phyloP scores from a whole-genome alignment of 805 yeast species.

The Phaffomyces thermotolerans region DNA sequence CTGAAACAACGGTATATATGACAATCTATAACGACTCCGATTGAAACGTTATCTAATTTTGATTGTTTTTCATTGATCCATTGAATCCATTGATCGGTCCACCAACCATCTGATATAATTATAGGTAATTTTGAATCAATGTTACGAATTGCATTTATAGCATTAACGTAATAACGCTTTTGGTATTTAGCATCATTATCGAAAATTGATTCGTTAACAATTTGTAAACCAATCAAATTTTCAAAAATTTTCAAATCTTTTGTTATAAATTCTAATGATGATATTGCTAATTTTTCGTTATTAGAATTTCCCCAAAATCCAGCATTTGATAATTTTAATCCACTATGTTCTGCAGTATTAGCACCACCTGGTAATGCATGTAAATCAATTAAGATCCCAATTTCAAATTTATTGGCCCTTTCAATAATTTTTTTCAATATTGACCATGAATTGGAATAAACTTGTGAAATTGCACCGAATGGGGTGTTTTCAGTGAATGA shows the following conservation, averaged over 20 bases:
- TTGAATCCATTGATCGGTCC: slow-evolving; percentile 69
- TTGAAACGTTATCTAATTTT: slow-evolving; percentile 25
- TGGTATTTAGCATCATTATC: slow-evolving; percentile 46
- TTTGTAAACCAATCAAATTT: slow-evolving; percentile 75
- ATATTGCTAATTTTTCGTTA: slow-evolving; percentile 38
- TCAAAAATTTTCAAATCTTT: slow-evolving; percentile 48
- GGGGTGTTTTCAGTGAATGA: slow-evolving; percentile 50
- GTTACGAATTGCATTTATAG: slow-evolving; percentile 51
- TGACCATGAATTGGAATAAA: slow-evolving; percentile 72
- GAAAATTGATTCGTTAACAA: slow-evolving; percentile 79
- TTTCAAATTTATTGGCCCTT: slow-evolving; percentile 52
- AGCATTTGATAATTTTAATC: slow-evolving; percentile 51
- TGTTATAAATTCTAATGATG: slow-evolving; percentile 53
- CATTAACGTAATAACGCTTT: slow-evolving; percentile 55
- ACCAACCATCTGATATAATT: slow-evolving; percentile 91
- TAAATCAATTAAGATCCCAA: slow-evolving; percentile 74
- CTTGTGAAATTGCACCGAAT: slow-evolving; percentile 45
- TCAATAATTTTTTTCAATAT: slow-evolving; percentile 47
- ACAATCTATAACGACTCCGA: slow-evolving; percentile 72
- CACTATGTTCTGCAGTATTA: slow-evolving; percentile 79
- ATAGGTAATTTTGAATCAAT: slow-evolving; percentile 57
- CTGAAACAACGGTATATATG: slow-evolving; percentile 86
- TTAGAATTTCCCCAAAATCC: slow-evolving; percentile 53
- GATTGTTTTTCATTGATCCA: slow-evolving; percentile 46
- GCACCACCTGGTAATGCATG: slow-evolving; percentile 95